These are phyloP conservation scores for Fusarium sp. DNA, from an alignment of 2,329 filamentous ascomycete genomes.

Conservation along the genomic window DNA sequence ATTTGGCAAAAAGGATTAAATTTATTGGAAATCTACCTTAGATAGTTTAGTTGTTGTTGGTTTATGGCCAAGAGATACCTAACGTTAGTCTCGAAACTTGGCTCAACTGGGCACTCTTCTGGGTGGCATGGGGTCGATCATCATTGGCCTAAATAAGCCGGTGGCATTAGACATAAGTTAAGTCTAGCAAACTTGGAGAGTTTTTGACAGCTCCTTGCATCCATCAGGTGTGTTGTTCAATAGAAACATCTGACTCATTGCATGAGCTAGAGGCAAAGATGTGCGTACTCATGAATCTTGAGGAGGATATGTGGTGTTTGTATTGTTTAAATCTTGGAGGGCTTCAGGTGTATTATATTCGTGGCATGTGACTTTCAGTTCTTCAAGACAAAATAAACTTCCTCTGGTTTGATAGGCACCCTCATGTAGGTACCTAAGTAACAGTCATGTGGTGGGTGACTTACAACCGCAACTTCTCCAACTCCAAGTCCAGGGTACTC, in stretches of 20 bases:
- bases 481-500: neutral
- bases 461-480: neutral
- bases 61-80: neutral
- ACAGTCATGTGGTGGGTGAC: neutral
- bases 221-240: neutral
- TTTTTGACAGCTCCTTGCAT: neutral
- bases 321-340: neutral
- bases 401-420: no score
- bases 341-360: no score
- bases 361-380: no score
- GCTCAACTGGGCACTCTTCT: neutral
- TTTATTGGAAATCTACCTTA: neutral
- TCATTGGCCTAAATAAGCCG: neutral
- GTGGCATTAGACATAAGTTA: neutral
- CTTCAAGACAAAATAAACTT: no score
- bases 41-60: neutral
- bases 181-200: neutral
- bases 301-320: neutral
- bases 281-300: neutral
- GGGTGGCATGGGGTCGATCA: neutral
- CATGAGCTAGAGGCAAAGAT: neutral
- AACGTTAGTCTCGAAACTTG: neutral
- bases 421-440: no score
- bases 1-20: neutral
- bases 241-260: neutral